Percentiles rank a stretch among this genome's conserved stretches.
phyloP scores from a whole-genome alignment of 805 yeast species.

The Saccharomycopsis olivae region DNA sequence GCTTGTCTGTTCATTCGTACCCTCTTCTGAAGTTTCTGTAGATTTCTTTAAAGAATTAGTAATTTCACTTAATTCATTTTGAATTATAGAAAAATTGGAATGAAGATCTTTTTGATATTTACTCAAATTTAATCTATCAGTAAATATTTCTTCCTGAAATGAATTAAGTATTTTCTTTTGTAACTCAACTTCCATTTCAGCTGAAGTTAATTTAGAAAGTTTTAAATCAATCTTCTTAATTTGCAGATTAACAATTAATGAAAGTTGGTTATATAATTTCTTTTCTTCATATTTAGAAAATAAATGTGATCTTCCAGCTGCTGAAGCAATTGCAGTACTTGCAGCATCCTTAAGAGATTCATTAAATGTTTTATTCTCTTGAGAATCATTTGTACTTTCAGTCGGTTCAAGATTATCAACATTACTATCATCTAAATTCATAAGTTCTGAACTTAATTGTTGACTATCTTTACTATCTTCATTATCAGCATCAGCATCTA shows the following conservation, averaged over 20 bases:
- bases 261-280: conserved; percentile 52
- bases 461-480: conserved; percentile 13
- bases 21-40: not conserved
- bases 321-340: conserved; percentile 57
- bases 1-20: not conserved
- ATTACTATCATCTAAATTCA: not conserved
- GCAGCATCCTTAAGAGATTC: conserved; percentile 45
- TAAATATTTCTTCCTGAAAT: conserved; percentile 55
- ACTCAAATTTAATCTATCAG: conserved; percentile 57
- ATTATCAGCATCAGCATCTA: not conserved
- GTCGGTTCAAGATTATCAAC: conserved; percentile 15
- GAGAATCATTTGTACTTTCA: conserved; percentile 10
- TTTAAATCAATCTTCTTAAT: conserved; percentile 56
- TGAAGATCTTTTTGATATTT: conserved; percentile 33
- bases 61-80: conserved; percentile 35
- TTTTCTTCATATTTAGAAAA: conserved; percentile 76
- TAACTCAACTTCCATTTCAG: conserved; percentile 56
- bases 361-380: conserved; percentile 3
- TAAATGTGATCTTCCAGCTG: conserved; percentile 71
- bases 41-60: conserved; percentile 22
- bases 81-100: conserved; percentile 26
- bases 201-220: conserved; percentile 42
- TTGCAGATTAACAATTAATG: conserved; percentile 50
- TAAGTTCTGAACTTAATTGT: conserved; percentile 14
- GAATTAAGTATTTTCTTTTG: conserved; percentile 50